These are phyloP conservation scores for Sindora glabra DNA, from an alignment of 306 rosid genomes.

Conservation along the genomic window DNA sequence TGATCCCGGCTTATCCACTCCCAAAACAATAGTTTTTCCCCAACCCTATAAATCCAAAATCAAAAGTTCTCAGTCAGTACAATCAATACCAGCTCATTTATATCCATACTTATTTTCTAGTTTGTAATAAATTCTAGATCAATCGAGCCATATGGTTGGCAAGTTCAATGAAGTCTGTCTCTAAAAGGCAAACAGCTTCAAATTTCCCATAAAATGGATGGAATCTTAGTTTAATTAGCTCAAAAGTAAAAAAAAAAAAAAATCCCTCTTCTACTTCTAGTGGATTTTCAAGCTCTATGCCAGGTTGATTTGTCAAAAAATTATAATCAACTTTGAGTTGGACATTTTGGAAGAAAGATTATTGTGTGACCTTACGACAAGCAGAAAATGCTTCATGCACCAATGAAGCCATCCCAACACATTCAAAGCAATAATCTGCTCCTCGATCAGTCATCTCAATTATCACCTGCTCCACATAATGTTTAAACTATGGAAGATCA, in stretches of 20 bases:
- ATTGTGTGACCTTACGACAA: constrained; percentile 78
- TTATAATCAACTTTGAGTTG: too few species aligned
- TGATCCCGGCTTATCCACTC: constrained; percentile 64
- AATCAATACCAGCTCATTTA: background rate
- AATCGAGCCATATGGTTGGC: background rate
- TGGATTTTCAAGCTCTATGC: background rate
- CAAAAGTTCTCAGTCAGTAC: background rate
- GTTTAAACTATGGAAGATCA: background rate
- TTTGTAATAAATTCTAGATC: background rate
- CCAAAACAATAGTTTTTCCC: constrained; percentile 81
- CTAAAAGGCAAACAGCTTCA: background rate
- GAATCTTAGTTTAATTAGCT: background rate
- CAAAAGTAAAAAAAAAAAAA: too few species aligned
- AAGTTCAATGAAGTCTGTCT: background rate
- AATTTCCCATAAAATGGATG: background rate
- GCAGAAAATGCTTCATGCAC: constrained; percentile 76
- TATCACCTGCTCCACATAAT: constrained; percentile 33
- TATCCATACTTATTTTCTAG: background rate
- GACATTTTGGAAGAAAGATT: background rate
- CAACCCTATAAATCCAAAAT: constrained; percentile 56
- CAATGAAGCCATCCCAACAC: constrained; percentile 66
- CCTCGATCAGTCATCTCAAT: constrained; percentile 63
- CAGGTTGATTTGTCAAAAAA: background rate
- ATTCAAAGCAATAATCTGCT: constrained; percentile 84
- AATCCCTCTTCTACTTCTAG: background rate